Conservation (phyloP, 352 stramenopile genomes). For the Globisporangium apiculatum region DNA sequence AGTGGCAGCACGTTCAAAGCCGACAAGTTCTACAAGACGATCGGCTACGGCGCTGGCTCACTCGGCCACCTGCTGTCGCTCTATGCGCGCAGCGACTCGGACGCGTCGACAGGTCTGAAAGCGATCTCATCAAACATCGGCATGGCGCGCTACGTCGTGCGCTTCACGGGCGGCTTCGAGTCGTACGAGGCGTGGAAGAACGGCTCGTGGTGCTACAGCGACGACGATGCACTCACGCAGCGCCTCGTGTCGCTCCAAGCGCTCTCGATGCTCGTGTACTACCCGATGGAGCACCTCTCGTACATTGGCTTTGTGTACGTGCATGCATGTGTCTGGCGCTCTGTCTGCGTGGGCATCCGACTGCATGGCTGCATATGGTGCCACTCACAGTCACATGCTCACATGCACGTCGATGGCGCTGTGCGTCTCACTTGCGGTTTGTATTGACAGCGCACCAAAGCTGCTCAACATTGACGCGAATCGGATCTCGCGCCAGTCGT, state of each 20-base stretch:
- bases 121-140: constrained; percentile 65
- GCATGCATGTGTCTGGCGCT: no score
- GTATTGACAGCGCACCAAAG: constrained; percentile 47
- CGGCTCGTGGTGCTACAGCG: constrained; percentile 66
- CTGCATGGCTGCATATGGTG: no score
- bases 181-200: constrained; percentile 69
- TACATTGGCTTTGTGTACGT: constrained; percentile 81
- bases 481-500: constrained; percentile 62
- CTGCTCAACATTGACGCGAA: constrained; percentile 69
- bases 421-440: neutral
- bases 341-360: no score
- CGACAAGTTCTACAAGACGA: constrained; percentile 84
- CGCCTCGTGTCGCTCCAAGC: constrained; percentile 56
- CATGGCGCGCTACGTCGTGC: constrained; percentile 73
- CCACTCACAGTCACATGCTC: no score
- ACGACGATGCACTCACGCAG: constrained; percentile 58
- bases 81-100: constrained; percentile 34
- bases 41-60: constrained; percentile 61
- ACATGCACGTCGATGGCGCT: neutral
- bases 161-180: constrained; percentile 71
- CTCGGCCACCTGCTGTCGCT: constrained; percentile 48
- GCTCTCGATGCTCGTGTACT: constrained; percentile 81
- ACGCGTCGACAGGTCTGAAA: constrained; percentile 46
- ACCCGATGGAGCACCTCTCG: constrained; percentile 79
- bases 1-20: constrained; percentile 47